Evolutionary conservation across 2,329 filamentous ascomycete genomes (phyloP), one percentile per base, ranked within the genome.

Genomic region (Trichophyton simii): DNA sequence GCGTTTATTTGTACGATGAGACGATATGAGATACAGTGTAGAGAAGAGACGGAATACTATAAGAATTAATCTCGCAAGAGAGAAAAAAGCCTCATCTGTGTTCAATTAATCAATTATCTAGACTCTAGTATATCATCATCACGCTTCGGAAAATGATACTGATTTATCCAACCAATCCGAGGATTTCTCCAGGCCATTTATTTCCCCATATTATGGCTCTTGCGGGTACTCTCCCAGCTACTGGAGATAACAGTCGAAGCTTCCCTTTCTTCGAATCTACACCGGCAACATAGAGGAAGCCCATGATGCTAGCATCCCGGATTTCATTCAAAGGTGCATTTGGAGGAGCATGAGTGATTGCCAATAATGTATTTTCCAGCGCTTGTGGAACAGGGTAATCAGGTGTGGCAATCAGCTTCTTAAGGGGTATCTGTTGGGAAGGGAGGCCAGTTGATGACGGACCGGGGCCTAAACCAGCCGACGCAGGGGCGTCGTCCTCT

Each of bases 241-340:
- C 85, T 1, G 94, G 94, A 18, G 89, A 86, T 62, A 99, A 77
- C 20, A 97, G 79, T 69, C 89, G 87, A 36, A 96, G 79, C 72
- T 88, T 88, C 66, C 85, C 85, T 72, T 88, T 88, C 67, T 87
- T 86, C 70, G 89, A 88, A 69, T 99, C 91, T 3, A 97, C 89
- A 64, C 96, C 89, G 0, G 89, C 87, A 15, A 97, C 88, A 69
- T 96, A 96, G 34, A 96, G 82, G 70, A 95, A 99, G 0, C 94
- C 94, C 82, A 95, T 87, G 34, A 97, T 86, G 61, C 87, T 87
- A 6, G 91, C 85, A 67, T 91, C 87, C 11, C 89, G 83, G 52
- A 97, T 85, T 1, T 83, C 82, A 57, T 89, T 85, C 5, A 87
- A 82, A 0, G 82, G 77, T 63, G 94, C 90, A 55, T 82, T 85